Percentiles rank a stretch among this genome's conserved stretches.
Evolutionary conservation across 164 flowering plant genomes (phyloP).

Genomic region (Vitis cinerea): DNA sequence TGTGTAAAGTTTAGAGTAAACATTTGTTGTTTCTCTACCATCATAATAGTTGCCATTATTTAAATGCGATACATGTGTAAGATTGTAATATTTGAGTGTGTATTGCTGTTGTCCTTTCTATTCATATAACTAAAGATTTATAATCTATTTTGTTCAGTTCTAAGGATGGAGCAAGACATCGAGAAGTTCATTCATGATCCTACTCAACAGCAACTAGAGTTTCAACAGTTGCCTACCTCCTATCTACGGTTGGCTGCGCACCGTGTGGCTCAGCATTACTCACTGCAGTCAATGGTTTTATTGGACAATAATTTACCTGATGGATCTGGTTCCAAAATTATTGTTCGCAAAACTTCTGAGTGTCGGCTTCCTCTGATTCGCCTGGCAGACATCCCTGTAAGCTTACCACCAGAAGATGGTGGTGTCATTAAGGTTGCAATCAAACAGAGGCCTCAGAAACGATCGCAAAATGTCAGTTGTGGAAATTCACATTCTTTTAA

Average conservation of each 20-base stretch:
- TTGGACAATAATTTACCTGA: conserved; percentile 70
- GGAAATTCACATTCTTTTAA: conserved; percentile 48
- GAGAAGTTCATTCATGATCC: conserved; percentile 88
- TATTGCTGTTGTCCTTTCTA: not conserved
- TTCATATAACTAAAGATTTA: not conserved
- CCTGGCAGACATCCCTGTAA: conserved; percentile 85
- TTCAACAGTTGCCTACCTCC: conserved; percentile 97
- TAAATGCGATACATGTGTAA: not conserved
- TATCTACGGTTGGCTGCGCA: conserved; percentile 95
- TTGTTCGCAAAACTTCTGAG: conserved; percentile 78
- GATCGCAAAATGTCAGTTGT: conserved; percentile 23
- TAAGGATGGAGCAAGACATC: conserved; percentile 95
- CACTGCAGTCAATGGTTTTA: conserved; percentile 83
- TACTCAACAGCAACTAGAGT: conserved; percentile 75
- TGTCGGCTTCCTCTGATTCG: conserved; percentile 67
- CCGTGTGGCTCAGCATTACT: conserved; percentile 96
- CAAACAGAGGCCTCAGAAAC: conserved; percentile 83
- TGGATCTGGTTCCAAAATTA: conserved; percentile 80
- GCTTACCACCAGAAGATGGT: conserved; percentile 61
- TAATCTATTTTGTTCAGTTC: conserved; percentile 43
- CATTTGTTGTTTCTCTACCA: too few species aligned
- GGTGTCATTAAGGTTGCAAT: conserved; percentile 73
- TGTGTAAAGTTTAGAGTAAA: too few species aligned
- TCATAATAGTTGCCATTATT: not conserved
- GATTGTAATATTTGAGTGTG: not conserved